Evolutionary conservation across 2,329 filamentous ascomycete genomes (phyloP).

Genomic region (Cytospora mali): DNA sequence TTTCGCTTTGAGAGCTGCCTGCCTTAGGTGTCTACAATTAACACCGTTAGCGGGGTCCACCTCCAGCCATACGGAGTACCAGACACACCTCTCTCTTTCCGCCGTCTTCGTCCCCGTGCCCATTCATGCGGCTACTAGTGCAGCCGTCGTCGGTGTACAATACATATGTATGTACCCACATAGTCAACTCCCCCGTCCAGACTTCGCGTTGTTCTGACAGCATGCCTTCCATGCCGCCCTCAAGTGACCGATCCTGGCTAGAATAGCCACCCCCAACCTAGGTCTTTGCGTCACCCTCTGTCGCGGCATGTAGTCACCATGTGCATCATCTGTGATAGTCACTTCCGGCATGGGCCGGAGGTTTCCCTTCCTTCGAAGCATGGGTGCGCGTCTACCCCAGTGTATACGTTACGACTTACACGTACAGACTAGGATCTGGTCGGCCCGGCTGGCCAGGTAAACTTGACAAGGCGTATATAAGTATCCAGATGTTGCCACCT

Average conservation of each 20-base stretch:
- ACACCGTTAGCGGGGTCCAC: conserved; percentile 12
- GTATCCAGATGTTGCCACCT: conserved; percentile 27
- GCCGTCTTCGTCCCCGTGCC: conserved; percentile 17
- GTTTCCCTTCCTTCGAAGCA: conserved; percentile 1
- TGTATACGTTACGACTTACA: conserved; percentile 27
- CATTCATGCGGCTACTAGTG: conserved; percentile 19
- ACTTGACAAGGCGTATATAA: conserved; percentile 21
- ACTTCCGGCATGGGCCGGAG: conserved; percentile 21
- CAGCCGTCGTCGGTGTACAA: conserved; percentile 1
- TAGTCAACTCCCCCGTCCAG: conserved; percentile 15
- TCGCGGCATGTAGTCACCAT: conserved; percentile 28
- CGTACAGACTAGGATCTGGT: conserved; percentile 21
- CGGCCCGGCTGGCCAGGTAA: conserved; percentile 9
- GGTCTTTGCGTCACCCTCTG: conserved; percentile 26
- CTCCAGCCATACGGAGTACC: conserved; percentile 5
- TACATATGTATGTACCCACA: conserved; percentile 10
- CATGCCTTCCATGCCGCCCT: conserved; percentile 3
- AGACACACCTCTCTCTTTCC: conserved; percentile 8
- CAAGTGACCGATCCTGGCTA: conserved; percentile 7
- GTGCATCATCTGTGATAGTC: conserved; percentile 18
- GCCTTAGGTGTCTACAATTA: conserved; percentile 20
- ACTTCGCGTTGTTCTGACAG: background rate
- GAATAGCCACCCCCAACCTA: conserved; percentile 8
- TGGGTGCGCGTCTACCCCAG: conserved; percentile 22
- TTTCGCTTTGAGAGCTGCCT: conserved; percentile 20